Base-by-base conservation (phyloP, 345 rosid species). In the Raphanus raphanistrum region DNA sequence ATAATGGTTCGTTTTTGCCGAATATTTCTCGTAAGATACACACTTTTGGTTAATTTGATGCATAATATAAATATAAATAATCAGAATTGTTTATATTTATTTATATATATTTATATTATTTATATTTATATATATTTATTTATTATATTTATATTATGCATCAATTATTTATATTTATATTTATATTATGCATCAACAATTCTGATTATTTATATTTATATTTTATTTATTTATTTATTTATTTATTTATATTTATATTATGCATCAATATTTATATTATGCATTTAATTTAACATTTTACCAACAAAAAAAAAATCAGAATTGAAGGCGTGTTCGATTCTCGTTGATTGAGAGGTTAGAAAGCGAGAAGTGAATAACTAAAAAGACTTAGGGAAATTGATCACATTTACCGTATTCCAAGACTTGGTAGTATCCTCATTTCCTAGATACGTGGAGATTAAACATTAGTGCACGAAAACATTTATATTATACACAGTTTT, bases 331-430 rank as follows among this genome's bases (percentile, higher is more conserved):
- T 79, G 82, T 73, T 79, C 75, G 25, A 36, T 73, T 68, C 71
- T 73, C 71, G 70, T 68, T 68, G 78, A 62, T 74, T 35, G 29
- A 68, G 74, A 61, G 69, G 36, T 50, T 26, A 66, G 10, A 35
- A 35, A 60, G 67, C 55, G 76, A 72, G 26, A 45, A 45, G 48
- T 45, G 52, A 12, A 4, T 13, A 61, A 35, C 63, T 31, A 73
- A 73, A 79, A 79, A 79, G 82, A 68, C 59, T 62, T 79, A 4
- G 79, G 82, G 79, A 79, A 79, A 79, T 29, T 68, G 82, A 61
- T 79, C 70, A 63, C 66, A 73, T 50, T 73, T 38, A 73, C 61
- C 74, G 52, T 62, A 72, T 38, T 79, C 60, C 74, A 67, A 79
- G 78, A 73, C 71, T 79, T 79, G 58, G 70, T 74, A 72, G 82